These are phyloP conservation scores for Eleusine coracana DNA, from an alignment of 176 grass and related monocot species.

Conservation along the genomic window DNA sequence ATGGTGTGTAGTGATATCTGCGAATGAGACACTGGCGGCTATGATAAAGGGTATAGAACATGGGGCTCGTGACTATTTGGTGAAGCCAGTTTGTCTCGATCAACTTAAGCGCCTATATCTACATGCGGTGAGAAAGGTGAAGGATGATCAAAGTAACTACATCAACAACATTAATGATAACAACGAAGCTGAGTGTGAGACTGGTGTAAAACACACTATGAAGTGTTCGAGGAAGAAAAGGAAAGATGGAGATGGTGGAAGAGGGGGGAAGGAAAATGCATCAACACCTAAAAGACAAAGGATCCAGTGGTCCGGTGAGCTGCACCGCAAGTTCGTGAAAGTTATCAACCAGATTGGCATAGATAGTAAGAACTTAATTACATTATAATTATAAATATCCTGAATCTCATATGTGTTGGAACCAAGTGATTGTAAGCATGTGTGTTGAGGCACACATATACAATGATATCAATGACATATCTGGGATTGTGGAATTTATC, in stretches of 20 bases:
- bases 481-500: background rate
- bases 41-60: conserved; percentile 58
- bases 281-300: conserved; percentile 45
- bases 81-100: conserved; percentile 55
- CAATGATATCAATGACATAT: background rate
- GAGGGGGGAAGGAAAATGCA: conserved; percentile 5
- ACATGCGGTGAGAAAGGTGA: conserved; percentile 48
- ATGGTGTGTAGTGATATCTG: conserved; percentile 58
- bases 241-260: conserved; percentile 6
- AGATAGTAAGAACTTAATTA: conserved; percentile 51
- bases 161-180: background rate
- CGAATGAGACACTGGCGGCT: conserved; percentile 31
- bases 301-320: conserved; percentile 49
- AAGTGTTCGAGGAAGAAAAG: conserved; percentile 43
- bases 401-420: background rate
- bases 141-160: background rate
- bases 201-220: background rate
- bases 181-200: background rate
- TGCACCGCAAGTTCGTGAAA: conserved; percentile 64
- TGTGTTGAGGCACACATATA: background rate
- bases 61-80: conserved; percentile 56
- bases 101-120: conserved; percentile 65
- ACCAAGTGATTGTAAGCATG: background rate
- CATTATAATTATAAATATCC: background rate
- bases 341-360: conserved; percentile 52